A percentile compares a stretch with the other conserved stretches of the same genome.
These are phyloP conservation scores for Trametes pubescens DNA, from an alignment of 1,284 basidiomycete genomes.

Conservation along the genomic window DNA sequence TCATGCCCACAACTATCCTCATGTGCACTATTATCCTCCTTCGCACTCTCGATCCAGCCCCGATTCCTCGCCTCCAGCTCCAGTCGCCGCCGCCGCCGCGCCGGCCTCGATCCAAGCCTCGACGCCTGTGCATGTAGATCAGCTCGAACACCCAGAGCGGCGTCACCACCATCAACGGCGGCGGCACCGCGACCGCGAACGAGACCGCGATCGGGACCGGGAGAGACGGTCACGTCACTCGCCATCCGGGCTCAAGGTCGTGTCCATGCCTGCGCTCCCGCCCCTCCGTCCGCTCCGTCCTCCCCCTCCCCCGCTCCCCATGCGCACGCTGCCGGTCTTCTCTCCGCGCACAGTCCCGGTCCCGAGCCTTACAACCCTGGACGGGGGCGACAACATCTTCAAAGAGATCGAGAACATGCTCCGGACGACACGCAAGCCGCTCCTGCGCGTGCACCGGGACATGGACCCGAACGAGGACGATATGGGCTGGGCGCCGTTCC, in stretches of 20 bases:
- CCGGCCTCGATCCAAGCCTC: background rate
- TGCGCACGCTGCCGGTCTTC: constrained; percentile 13
- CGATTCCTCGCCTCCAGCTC: constrained; percentile 2
- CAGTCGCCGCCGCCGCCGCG: background rate
- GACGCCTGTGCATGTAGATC: constrained; percentile 13
- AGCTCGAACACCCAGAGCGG: constrained; percentile 14
- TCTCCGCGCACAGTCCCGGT: background rate
- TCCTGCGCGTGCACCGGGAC: constrained; percentile 1
- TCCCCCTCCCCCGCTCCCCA: constrained; percentile 14
- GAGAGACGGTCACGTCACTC: constrained; percentile 10
- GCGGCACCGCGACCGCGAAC: constrained; percentile 20
- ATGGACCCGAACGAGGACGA: background rate
- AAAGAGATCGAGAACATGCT: constrained; percentile 28
- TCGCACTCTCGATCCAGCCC: constrained; percentile 6
- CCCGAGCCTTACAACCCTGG: background rate
- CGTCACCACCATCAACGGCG: constrained; percentile 11
- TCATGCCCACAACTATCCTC: background rate
- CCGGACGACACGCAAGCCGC: constrained; percentile 11
- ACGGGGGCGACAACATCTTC: constrained; percentile 9
- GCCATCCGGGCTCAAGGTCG: background rate
- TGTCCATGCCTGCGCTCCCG: background rate
- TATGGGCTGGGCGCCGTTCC: background rate
- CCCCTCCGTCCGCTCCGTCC: constrained; percentile 3
- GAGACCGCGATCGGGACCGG: constrained; percentile 13
- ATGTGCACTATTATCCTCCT: background rate